Conservation (phyloP, 768 basidiomycete genomes). For the Pleurotus sapidus region DNA sequence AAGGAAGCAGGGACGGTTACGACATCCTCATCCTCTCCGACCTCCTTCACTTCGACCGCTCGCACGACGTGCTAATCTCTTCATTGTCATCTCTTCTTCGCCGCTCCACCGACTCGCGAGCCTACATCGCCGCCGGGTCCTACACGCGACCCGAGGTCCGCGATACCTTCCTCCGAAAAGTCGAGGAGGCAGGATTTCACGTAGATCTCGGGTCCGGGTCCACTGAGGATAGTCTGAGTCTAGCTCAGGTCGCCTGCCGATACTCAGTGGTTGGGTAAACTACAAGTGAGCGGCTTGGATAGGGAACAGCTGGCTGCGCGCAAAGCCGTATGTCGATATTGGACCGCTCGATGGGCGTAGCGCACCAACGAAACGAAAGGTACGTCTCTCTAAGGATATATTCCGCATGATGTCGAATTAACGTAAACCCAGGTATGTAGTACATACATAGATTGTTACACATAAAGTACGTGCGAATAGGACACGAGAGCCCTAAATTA, state of each 20-base stretch:
- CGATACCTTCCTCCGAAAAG: constrained; percentile 46
- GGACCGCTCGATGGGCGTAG: constrained; percentile 52
- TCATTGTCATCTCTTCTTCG: constrained; percentile 50
- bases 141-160: constrained; percentile 57
- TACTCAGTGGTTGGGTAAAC: constrained; percentile 42
- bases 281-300: constrained; percentile 46
- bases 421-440: too few species aligned
- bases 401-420: too few species aligned
- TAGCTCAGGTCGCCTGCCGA: too few species aligned
- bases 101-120: constrained; percentile 33
- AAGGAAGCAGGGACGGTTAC: constrained; percentile 29
- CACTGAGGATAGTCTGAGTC: too few species aligned
- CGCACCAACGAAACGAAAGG: not conserved
- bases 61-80: constrained; percentile 52
- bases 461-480: too few species aligned
- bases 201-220: constrained; percentile 30
- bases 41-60: constrained; percentile 64
- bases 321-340: constrained; percentile 60
- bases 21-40: constrained; percentile 69
- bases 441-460: too few species aligned
- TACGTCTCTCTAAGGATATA: too few species aligned
- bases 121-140: constrained; percentile 63
- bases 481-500: too few species aligned
- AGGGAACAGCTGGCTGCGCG: constrained; percentile 42
- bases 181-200: constrained; percentile 34